phyloP scores from a whole-genome alignment of 78 protist species.

The Parvularia atlantis region DNA sequence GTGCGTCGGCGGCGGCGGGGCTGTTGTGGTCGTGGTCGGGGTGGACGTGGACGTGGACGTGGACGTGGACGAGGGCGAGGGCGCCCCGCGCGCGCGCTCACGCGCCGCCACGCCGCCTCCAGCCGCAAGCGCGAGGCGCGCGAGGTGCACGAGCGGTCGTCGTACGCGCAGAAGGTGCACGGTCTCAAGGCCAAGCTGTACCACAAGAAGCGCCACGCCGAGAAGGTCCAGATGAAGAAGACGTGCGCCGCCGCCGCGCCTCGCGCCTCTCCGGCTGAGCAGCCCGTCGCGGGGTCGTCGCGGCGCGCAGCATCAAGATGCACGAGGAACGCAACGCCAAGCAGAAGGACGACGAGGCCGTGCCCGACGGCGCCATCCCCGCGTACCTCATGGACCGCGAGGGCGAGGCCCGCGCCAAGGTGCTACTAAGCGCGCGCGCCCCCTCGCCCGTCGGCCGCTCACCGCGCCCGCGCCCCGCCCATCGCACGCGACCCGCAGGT shows the following conservation, averaged over 20 bases:
- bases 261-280: neutral
- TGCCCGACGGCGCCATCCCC: constrained; percentile 93
- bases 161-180: constrained; percentile 69
- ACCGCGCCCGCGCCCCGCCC: too few relatives aligned
- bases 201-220: constrained; percentile 82
- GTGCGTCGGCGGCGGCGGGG: too few relatives aligned
- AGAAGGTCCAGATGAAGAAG: constrained; percentile 92
- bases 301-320: constrained; percentile 53
- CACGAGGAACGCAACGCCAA: constrained; percentile 80
- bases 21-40: too few relatives aligned
- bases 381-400: constrained; percentile 94
- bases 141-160: constrained; percentile 63
- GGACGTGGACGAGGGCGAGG: too few relatives aligned
- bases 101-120: neutral
- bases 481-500: too few relatives aligned
- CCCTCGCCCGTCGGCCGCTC: neutral
- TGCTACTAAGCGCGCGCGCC: too few relatives aligned
- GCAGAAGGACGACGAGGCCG: constrained; percentile 64
- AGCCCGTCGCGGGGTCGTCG: neutral
- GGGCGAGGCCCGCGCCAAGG: constrained; percentile 86
- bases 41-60: too few relatives aligned
- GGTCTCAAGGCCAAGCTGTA: constrained; percentile 90
- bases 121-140: constrained; percentile 93
- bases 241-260: constrained; percentile 19
- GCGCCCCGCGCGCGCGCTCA: neutral